These are phyloP conservation scores for Phoma sp. DNA, from an alignment of 2,329 filamentous ascomycete genomes.

Conservation along the genomic window DNA sequence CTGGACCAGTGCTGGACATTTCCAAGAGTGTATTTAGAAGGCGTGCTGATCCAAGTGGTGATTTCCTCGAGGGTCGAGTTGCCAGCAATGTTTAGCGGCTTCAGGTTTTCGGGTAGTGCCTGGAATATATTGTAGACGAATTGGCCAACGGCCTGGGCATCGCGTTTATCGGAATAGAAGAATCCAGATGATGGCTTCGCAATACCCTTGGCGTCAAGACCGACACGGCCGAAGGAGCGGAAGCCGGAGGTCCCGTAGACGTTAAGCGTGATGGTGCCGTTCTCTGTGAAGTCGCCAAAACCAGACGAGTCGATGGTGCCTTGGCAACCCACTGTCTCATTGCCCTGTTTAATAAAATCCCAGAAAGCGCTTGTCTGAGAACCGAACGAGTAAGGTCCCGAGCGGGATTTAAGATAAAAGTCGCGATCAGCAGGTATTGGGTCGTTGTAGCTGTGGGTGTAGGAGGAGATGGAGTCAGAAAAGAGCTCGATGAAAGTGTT, in stretches of 20 bases:
- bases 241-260: slow-evolving; percentile 65
- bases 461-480: slow-evolving; percentile 55
- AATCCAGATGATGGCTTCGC: slow-evolving; percentile 53
- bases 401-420: slow-evolving; percentile 57
- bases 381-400: slow-evolving; percentile 62
- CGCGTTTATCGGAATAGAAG: slow-evolving; percentile 57
- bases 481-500: slow-evolving; percentile 62
- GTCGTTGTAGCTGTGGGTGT: slow-evolving; percentile 56
- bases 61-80: slow-evolving; percentile 59
- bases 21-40: slow-evolving; percentile 57
- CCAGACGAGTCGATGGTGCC: slow-evolving; percentile 62
- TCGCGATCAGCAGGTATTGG: slow-evolving; percentile 54
- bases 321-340: slow-evolving; percentile 58
- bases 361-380: slow-evolving; percentile 63
- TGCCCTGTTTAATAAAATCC: slow-evolving; percentile 54
- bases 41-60: slow-evolving; percentile 58
- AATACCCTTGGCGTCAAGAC: slow-evolving; percentile 55
- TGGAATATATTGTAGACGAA: slow-evolving; percentile 62
- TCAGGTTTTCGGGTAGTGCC: slow-evolving; percentile 54
- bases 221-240: slow-evolving; percentile 57
- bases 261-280: slow-evolving; percentile 63
- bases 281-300: slow-evolving; percentile 49
- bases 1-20: slow-evolving; percentile 63
- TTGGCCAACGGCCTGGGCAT: slow-evolving; percentile 57
- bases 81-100: slow-evolving; percentile 58